Conservation (phyloP, 768 basidiomycete genomes). For the Boletus reticulatus region DNA sequence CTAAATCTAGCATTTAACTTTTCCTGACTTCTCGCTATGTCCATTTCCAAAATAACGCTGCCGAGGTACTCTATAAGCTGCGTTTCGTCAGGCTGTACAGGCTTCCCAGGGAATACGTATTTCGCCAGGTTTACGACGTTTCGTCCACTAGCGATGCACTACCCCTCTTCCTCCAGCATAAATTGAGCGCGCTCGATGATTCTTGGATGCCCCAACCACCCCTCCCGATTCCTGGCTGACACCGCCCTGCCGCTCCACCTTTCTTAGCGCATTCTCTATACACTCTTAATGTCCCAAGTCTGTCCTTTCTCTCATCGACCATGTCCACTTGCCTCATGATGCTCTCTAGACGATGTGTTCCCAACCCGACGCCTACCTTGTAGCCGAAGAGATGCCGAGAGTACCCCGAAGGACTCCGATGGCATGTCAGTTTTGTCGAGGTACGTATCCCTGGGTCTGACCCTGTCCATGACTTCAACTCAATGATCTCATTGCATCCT, state of each 20-base stretch:
- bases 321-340: background rate
- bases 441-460: constrained; percentile 29
- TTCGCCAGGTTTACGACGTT: constrained; percentile 29
- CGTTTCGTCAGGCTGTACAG: constrained; percentile 32
- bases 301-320: constrained; percentile 1
- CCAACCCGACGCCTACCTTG: constrained; percentile 5
- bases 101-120: constrained; percentile 33
- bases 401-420: constrained; percentile 54
- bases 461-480: background rate
- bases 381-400: constrained; percentile 24
- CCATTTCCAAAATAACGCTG: constrained; percentile 31
- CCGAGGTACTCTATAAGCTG: constrained; percentile 20
- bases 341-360: constrained; percentile 9
- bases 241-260: background rate
- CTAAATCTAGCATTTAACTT: constrained; percentile 26
- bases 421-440: constrained; percentile 75
- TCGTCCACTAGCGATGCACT: constrained; percentile 21
- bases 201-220: constrained; percentile 1
- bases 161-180: constrained; percentile 25
- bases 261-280: background rate
- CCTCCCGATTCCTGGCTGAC: constrained; percentile 9
- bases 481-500: background rate
- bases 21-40: constrained; percentile 20
- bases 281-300: constrained; percentile 26
- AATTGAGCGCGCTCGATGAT: constrained; percentile 24